Percentiles rank a stretch among this genome's conserved stretches.
phyloP scores from a whole-genome alignment of 2,329 filamentous ascomycete genomes.

The Seiridium unicorne region DNA sequence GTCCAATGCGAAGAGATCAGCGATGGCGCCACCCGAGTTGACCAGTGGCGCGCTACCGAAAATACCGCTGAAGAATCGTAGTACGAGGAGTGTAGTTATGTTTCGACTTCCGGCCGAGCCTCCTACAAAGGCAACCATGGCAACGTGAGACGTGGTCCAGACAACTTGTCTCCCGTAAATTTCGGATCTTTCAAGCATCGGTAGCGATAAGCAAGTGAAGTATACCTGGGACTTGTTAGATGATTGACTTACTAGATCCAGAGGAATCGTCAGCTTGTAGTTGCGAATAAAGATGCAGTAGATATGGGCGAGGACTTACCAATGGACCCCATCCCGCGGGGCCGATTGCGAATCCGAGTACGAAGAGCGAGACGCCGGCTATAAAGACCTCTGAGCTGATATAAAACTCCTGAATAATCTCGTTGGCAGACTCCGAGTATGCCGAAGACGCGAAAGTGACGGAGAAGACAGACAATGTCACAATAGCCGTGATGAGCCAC shows the following conservation, averaged over 20 bases:
- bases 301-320: too few species aligned
- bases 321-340: constrained; percentile 65
- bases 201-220: too few species aligned
- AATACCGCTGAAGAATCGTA: constrained; percentile 57
- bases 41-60: constrained; percentile 53
- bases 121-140: constrained; percentile 54
- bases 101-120: constrained; percentile 50
- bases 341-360: constrained; percentile 43
- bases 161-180: constrained; percentile 53
- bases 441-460: constrained; percentile 52
- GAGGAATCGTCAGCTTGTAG: too few species aligned
- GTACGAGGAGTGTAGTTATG: constrained; percentile 52
- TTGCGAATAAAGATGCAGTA: too few species aligned
- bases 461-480: constrained; percentile 49
- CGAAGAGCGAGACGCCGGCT: constrained; percentile 51
- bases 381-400: constrained; percentile 43
- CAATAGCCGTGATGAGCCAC: constrained; percentile 48
- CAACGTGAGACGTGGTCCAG: constrained; percentile 47
- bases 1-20: constrained; percentile 48
- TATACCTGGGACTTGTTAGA: too few species aligned
- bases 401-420: constrained; percentile 45
- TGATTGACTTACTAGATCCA: too few species aligned
- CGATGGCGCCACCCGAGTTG: constrained; percentile 52
- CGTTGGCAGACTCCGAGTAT: constrained; percentile 33
- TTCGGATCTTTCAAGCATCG: constrained; percentile 30